A percentile compares a stretch with the other conserved stretches of the same genome.
Evolutionary conservation across 2,329 filamentous ascomycete genomes (phyloP).

Genomic region (Pestalotiopsis fici): DNA sequence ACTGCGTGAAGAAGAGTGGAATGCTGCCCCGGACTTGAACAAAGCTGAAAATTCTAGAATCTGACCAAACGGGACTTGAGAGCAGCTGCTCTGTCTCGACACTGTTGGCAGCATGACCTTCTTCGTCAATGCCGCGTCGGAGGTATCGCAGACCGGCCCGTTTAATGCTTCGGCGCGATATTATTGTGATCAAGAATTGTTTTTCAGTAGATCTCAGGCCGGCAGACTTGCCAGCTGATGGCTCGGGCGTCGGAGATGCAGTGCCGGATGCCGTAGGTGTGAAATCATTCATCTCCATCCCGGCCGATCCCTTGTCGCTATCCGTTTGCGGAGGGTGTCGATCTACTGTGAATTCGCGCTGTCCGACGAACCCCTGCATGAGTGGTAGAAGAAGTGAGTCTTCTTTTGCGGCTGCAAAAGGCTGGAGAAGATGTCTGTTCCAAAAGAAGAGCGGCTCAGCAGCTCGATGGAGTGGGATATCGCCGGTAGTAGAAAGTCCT

Average conservation of each 20-base stretch:
- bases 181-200: slow-evolving; percentile 78
- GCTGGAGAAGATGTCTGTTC: slow-evolving; percentile 76
- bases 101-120: slow-evolving; percentile 83
- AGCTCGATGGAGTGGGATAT: slow-evolving; percentile 66
- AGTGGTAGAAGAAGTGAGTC: slow-evolving; percentile 75
- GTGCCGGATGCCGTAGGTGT: slow-evolving; percentile 15
- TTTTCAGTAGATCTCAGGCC: slow-evolving; percentile 47
- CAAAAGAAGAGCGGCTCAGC: slow-evolving; percentile 87
- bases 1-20: slow-evolving; percentile 92
- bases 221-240: slow-evolving; percentile 21
- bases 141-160: slow-evolving; percentile 88
- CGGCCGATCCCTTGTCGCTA: slow-evolving; percentile 28
- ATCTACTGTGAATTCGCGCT: slow-evolving; percentile 77
- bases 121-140: slow-evolving; percentile 85
- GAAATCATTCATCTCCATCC: slow-evolving; percentile 30
- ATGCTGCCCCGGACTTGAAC: slow-evolving; percentile 89
- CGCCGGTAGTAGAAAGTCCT: slow-evolving; percentile 35
- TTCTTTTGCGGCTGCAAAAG: slow-evolving; percentile 74
- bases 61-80: slow-evolving; percentile 67
- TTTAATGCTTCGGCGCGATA: slow-evolving; percentile 86
- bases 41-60: slow-evolving; percentile 74
- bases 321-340: slow-evolving; percentile 57
- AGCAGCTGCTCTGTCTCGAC: slow-evolving; percentile 97
- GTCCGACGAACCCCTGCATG: slow-evolving; percentile 93
- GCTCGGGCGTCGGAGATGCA: slow-evolving; percentile 19